Evolutionary conservation across 148 eudicot species (phyloP).

Genomic region (Spergularia bocconei): DNA sequence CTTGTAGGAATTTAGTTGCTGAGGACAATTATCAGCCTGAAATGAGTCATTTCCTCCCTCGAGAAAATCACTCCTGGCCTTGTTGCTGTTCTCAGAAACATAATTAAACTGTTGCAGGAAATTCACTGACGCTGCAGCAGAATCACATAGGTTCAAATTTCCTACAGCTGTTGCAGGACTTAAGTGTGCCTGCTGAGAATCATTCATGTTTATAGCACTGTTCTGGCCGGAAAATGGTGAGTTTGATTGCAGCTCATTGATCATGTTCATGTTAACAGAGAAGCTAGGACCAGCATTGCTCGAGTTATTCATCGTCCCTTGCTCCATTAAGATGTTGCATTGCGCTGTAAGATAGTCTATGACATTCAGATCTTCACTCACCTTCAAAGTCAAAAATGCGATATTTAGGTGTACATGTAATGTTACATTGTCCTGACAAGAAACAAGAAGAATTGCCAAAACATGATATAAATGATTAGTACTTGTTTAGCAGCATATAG

Average conservation of each 20-base stretch:
- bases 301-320: conserved; percentile 37
- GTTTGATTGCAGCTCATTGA: conserved; percentile 23
- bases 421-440: neutral
- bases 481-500: conserved; percentile 83
- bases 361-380: conserved; percentile 64
- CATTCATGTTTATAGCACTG: conserved; percentile 4
- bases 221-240: conserved; percentile 18
- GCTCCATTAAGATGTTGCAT: conserved; percentile 51
- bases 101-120: conserved; percentile 43
- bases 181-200: conserved; percentile 10
- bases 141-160: conserved; percentile 28
- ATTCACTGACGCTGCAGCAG: conserved; percentile 41
- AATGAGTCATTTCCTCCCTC: conserved; percentile 31
- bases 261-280: conserved; percentile 23
- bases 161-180: conserved; percentile 31
- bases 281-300: conserved; percentile 32
- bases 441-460: neutral
- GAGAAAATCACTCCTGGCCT: conserved; percentile 28
- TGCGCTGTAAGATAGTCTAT: conserved; percentile 61
- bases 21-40: conserved; percentile 14
- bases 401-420: neutral
- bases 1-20: conserved; percentile 19
- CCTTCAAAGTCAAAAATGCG: conserved; percentile 32
- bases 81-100: conserved; percentile 28
- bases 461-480: neutral